These are phyloP conservation scores for Acarospora socialis DNA, from an alignment of 2,329 filamentous ascomycete species.

Conservation along the genomic window DNA sequence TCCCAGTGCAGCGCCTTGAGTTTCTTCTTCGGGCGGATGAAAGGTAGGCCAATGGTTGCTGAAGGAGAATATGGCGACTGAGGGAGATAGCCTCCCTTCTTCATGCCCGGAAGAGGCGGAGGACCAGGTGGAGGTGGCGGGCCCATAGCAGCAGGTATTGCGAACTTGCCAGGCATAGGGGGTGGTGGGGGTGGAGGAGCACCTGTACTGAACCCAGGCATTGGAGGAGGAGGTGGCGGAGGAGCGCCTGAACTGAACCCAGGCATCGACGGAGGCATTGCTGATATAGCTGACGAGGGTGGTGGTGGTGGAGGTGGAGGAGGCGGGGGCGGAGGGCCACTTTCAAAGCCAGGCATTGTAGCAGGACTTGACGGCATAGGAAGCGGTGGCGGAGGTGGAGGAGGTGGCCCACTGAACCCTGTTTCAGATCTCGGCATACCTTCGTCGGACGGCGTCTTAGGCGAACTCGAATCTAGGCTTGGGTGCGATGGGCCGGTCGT, in stretches of 20 bases:
- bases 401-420: conserved; percentile 31
- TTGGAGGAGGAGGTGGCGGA: conserved; percentile 31
- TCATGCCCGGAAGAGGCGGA: conserved; percentile 44
- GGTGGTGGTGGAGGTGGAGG: conserved; percentile 28
- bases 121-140: conserved; percentile 50
- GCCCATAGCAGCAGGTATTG: conserved; percentile 27
- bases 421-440: conserved; percentile 43
- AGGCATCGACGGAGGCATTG: conserved; percentile 20
- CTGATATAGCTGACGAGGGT: no score
- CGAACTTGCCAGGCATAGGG: conserved; percentile 29
- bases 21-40: conserved; percentile 93
- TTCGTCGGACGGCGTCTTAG: conserved; percentile 49
- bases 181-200: conserved; percentile 28
- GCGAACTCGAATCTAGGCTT: conserved; percentile 57
- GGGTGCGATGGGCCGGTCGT: conserved; percentile 64
- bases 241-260: no score
- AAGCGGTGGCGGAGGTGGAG: conserved; percentile 17
- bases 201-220: conserved; percentile 27
- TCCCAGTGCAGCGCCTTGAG: conserved; percentile 99
- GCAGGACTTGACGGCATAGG: conserved; percentile 27
- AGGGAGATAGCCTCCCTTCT: conserved; percentile 58
- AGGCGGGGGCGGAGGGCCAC: conserved; percentile 23
- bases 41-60: conserved; percentile 54
- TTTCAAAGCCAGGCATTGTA: conserved; percentile 20
- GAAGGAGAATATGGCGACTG: conserved; percentile 43